Base-by-base conservation (phyloP, 1,139 yeast species). In the Schizosaccharomyces versatilis region DNA sequence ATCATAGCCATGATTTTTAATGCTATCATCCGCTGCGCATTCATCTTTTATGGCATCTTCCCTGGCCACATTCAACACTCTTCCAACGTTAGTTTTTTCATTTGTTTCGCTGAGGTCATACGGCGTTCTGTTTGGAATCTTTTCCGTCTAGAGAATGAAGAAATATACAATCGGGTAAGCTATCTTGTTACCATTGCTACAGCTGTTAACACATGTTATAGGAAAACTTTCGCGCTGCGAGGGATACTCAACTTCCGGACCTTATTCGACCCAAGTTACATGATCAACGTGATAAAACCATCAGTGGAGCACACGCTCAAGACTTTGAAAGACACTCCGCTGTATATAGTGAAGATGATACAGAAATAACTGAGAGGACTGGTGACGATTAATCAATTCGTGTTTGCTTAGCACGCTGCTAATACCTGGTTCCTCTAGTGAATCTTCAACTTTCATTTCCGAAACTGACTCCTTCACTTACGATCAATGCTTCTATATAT, bases 71-170 rank as follows among this genome's bases (percentile, higher is more conserved):
- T 85, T 57, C 90, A 84, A 66, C 96, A 90, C 64, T 83, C 90
- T 65, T 95, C 95, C 0, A 77, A 78, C n/a, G 81, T 95, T 1
- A 81, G 95, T 64, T 88, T 88, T 63, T 72, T 77, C 56, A 78
- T 90, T 53, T 95, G 94, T 0, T 61, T 84, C 15, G 84, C 93
- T 0, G 99, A 90, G 66, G 68, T 85, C 1, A 36, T 82, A 2
- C 73, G 98, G 63, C 73, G 98, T 63, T 81, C 84, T 60, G 70
- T 88, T 19, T 90, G 99, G 98, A 73, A 83, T 7, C 76, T 83
- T 56, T 81, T 90, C 70, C 79, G 98, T 69, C 83, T 90, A 75
- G 98, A 90, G 64, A 90, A 90, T 67, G 97, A 90, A 67, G 98
- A 93, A 67, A 55, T 57, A 14, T 38, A 51, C 38, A 53, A 36